phyloP scores from a whole-genome alignment of 495 filamentous ascomycete genomes.

The Bryoglossum gracile region DNA sequence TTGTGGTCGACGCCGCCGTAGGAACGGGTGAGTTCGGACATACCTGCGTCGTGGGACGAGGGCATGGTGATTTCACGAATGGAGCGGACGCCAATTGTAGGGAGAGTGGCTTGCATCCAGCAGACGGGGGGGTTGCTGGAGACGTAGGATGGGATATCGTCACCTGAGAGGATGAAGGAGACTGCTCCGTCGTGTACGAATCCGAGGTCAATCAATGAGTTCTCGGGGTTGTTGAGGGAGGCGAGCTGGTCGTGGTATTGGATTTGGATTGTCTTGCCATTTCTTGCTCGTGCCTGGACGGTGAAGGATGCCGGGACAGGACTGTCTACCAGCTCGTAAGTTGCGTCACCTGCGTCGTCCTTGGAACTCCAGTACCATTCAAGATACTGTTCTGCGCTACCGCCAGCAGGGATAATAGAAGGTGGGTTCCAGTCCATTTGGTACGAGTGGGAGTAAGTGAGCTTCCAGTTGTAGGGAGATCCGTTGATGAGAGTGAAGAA shows the following conservation, averaged over 20 bases:
- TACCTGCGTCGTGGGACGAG: constrained; percentile 28
- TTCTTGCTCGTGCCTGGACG: constrained; percentile 18
- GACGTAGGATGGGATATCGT: constrained; percentile 10
- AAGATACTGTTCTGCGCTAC: constrained; percentile 23
- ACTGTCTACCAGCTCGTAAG: constrained; percentile 25
- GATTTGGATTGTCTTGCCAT: constrained; percentile 20
- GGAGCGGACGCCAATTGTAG: constrained; percentile 25
- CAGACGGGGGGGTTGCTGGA: constrained; percentile 13
- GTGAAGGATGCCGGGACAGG: constrained; percentile 8
- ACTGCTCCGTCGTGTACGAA: constrained; percentile 23
- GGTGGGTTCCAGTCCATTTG: constrained; percentile 26
- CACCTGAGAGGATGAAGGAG: constrained; percentile 25
- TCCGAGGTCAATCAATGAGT: constrained; percentile 26
- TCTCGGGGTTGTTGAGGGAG: constrained; percentile 23
- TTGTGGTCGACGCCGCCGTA: constrained; percentile 22
- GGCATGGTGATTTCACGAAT: constrained; percentile 28
- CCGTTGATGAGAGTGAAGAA: constrained; percentile 29
- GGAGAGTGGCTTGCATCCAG: constrained; percentile 30
- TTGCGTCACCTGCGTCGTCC: constrained; percentile 28
- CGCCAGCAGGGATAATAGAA: constrained; percentile 19
- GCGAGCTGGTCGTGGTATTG: constrained; percentile 26
- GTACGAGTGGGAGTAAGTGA: constrained; percentile 25
- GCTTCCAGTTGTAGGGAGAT: constrained; percentile 27
- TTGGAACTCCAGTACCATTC: constrained; percentile 15
- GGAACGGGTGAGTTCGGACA: constrained; percentile 23